phyloP scores from a whole-genome alignment of 2,329 filamentous ascomycete genomes.

The Sclerotinia subarctica region DNA sequence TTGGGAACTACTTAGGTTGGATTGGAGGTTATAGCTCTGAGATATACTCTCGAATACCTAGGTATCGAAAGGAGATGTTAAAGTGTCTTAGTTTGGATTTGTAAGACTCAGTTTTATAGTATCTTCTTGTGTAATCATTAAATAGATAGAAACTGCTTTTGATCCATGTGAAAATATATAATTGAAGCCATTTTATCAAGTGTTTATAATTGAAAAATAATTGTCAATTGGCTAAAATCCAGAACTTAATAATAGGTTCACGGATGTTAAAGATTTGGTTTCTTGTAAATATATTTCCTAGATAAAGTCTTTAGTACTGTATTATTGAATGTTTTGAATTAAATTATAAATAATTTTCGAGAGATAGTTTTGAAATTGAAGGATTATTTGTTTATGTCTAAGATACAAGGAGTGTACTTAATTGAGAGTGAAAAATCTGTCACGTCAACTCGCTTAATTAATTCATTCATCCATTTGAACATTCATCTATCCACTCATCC shows the following conservation, averaged over 20 bases:
- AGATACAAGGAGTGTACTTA: too few species aligned
- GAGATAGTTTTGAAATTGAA: neutral
- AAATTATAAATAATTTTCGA: neutral
- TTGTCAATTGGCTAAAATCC: neutral
- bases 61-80: neutral
- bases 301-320: neutral
- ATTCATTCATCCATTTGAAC: too few species aligned
- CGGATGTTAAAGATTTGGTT: neutral
- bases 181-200: neutral
- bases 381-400: neutral
- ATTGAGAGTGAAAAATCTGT: too few species aligned
- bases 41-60: neutral
- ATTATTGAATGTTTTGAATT: neutral
- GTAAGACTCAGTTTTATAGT: accelerated
- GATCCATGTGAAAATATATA: accelerated
- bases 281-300: neutral
- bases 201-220: neutral
- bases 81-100: neutral
- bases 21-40: neutral
- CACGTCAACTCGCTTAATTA: too few species aligned
- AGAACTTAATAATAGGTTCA: neutral
- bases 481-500: too few species aligned
- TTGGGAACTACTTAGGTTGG: too few species aligned
- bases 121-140: neutral
- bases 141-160: too few species aligned